Evolutionary conservation across 306 rosid genomes (phyloP).

Genomic region (Ammopiptanthus mongolicus): DNA sequence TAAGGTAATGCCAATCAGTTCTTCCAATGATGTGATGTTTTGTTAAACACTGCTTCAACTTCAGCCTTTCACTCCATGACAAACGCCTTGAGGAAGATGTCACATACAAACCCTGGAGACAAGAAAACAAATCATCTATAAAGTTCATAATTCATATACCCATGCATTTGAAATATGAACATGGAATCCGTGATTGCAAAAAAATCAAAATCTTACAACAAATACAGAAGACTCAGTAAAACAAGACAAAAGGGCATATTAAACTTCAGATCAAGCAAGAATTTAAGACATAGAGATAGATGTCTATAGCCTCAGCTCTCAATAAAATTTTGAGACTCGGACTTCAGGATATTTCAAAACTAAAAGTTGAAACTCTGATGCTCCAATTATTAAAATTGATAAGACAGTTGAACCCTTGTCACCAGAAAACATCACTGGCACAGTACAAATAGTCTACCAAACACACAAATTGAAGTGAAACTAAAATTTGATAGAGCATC

Average conservation of each 20-base stretch:
- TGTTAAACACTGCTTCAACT: slow-evolving; percentile 50
- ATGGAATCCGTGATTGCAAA: neutral
- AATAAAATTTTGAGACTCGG: neutral
- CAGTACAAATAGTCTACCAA: neutral
- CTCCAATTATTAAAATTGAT: neutral
- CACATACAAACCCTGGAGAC: slow-evolving; percentile 56
- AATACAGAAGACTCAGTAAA: neutral
- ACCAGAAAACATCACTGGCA: neutral
- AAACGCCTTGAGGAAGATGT: slow-evolving; percentile 40
- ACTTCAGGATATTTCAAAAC: neutral
- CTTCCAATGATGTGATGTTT: slow-evolving; percentile 48
- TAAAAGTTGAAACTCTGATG: neutral
- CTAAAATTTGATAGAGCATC: neutral
- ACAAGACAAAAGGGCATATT: neutral
- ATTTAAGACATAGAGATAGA: neutral
- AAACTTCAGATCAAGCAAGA: neutral
- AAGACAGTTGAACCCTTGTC: neutral
- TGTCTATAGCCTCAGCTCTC: neutral
- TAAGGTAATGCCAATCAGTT: slow-evolving; percentile 35
- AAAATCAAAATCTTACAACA: neutral
- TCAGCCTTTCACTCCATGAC: slow-evolving; percentile 61
- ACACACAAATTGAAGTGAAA: neutral
- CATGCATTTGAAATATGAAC: neutral
- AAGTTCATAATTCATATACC: neutral
- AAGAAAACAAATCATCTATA: neutral